A percentile compares a stretch with the other conserved stretches of the same genome.
Conservation (phyloP, 164 flowering plant genomes). For the Brasenia schreberi region DNA sequence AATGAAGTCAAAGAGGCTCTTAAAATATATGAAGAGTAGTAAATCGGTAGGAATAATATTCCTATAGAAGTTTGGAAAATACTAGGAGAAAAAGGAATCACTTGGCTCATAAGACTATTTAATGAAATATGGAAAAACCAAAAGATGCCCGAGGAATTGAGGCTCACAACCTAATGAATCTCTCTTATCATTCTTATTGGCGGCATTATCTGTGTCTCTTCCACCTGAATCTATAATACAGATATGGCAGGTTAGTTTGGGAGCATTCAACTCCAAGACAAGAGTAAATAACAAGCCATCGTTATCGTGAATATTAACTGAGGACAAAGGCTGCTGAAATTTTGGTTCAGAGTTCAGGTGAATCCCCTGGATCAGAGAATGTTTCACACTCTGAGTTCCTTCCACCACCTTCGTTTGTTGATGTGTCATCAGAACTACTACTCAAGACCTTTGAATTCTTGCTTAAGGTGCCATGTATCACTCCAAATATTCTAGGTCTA, state of each 20-base stretch:
- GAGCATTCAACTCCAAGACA: neutral
- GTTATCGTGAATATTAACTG: neutral
- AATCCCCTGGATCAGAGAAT: neutral
- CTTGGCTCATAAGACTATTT: no score
- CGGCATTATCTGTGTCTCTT: neutral
- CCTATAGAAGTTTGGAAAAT: no score
- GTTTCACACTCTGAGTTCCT: neutral
- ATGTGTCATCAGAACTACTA: slow-evolving; percentile 6
- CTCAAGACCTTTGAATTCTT: slow-evolving; percentile 22
- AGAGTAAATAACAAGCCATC: neutral
- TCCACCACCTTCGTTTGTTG: neutral
- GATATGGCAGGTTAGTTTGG: neutral
- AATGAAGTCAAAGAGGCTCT: no score
- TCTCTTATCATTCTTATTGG: neutral
- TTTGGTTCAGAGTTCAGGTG: neutral
- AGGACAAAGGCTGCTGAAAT: neutral
- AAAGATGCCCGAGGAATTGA: no score
- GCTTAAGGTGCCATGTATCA: slow-evolving; percentile 26
- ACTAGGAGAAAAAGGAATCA: no score
- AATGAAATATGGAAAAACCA: no score
- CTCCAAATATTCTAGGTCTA: slow-evolving; percentile 20
- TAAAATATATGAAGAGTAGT: no score
- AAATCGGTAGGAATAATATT: no score
- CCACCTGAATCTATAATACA: neutral
- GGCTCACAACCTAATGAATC: neutral